These are phyloP conservation scores for Basidiobolus heterosporus DNA, from an alignment of 371 early-diverging fungal genomes.

Conservation along the genomic window DNA sequence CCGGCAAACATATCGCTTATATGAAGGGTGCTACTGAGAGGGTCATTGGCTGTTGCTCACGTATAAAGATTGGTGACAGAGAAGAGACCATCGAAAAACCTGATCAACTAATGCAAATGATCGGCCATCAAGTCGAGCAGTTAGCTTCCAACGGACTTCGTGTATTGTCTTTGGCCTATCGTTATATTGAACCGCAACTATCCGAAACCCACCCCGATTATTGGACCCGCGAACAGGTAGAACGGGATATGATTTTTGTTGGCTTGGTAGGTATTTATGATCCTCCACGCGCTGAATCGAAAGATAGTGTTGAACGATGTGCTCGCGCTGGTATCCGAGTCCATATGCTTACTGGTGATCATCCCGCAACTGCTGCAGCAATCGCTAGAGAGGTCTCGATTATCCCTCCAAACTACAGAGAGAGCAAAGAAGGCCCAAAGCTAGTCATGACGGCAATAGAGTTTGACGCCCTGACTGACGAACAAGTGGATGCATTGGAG, in stretches of 20 bases:
- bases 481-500: constrained; percentile 50
- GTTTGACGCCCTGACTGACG: constrained; percentile 67
- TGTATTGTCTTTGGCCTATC: constrained; percentile 45
- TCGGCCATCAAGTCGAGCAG: constrained; percentile 20
- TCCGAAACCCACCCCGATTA: constrained; percentile 4
- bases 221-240: constrained; percentile 37
- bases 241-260: constrained; percentile 60
- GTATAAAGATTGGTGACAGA: constrained; percentile 24
- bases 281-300: constrained; percentile 68
- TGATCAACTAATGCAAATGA: constrained; percentile 6
- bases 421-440: constrained; percentile 16
- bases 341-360: constrained; percentile 92
- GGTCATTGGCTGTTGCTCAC: constrained; percentile 37
- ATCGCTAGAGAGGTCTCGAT: constrained; percentile 86
- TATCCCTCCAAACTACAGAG: constrained; percentile 20
- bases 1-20: constrained; percentile 2
- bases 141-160: constrained; percentile 11
- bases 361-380: constrained; percentile 79
- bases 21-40: constrained; percentile 66
- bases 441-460: constrained; percentile 72
- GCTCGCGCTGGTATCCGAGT: constrained; percentile 83
- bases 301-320: constrained; percentile 66
- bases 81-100: constrained; percentile 13
- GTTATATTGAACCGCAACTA: constrained; percentile 11
- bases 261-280: constrained; percentile 89